Conservation (phyloP, 2,329 filamentous ascomycete species). For the Davidsoniella australis region DNA sequence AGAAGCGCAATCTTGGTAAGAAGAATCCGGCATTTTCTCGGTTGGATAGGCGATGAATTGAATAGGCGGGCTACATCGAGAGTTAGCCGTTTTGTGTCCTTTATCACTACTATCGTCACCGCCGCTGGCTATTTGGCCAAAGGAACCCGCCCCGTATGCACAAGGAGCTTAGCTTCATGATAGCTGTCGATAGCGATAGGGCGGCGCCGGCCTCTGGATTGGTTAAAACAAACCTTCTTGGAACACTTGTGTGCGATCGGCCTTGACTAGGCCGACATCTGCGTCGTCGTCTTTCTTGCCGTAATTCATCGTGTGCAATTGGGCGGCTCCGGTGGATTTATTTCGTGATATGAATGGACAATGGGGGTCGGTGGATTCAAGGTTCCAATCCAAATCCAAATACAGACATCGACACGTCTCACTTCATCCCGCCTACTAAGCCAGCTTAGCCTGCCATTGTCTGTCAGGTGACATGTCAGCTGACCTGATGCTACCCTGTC, state of each 20-base stretch:
- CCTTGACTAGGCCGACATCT: slow-evolving; percentile 83
- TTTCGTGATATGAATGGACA: slow-evolving; percentile 2
- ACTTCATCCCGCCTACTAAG: slow-evolving; percentile 1
- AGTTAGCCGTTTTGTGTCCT: not conserved
- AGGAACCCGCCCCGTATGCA: not conserved
- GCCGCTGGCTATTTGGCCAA: not conserved
- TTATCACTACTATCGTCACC: not conserved
- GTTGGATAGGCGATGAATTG: slow-evolving; percentile 93
- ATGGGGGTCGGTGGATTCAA: slow-evolving; percentile 4
- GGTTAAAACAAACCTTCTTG: slow-evolving; percentile 63
- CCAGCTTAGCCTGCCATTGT: not conserved
- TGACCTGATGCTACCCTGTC: not conserved
- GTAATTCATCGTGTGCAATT: slow-evolving; percentile 63
- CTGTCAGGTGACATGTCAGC: not conserved
- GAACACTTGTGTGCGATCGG: slow-evolving; percentile 94
- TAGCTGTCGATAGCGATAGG: slow-evolving; percentile 14
- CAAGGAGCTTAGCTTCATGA: slow-evolving; percentile 19
- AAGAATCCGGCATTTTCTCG: slow-evolving; percentile 90
- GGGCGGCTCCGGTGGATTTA: slow-evolving; percentile 3
- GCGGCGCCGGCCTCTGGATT: slow-evolving; percentile 14
- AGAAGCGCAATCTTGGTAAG: slow-evolving; percentile 94
- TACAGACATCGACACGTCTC: slow-evolving; percentile 13
- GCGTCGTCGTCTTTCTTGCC: slow-evolving; percentile 99
- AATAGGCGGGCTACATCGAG: slow-evolving; percentile 68
- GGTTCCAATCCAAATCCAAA: slow-evolving; percentile 4